These are phyloP conservation scores for Arachis hypogaea DNA, from an alignment of 306 rosid species.

Conservation along the genomic window DNA sequence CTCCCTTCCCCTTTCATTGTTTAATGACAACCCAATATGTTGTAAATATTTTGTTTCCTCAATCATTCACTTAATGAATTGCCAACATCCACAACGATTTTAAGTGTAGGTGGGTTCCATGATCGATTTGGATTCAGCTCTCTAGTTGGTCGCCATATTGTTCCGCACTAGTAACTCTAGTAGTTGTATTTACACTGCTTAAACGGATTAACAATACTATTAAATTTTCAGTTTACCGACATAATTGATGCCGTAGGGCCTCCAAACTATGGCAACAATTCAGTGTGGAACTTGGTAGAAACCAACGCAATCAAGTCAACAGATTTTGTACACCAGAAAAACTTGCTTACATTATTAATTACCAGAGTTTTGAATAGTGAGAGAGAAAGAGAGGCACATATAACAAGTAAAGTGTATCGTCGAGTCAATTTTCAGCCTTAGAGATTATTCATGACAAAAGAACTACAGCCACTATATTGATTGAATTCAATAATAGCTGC, in stretches of 20 bases:
- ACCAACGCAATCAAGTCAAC: conserved; percentile 32
- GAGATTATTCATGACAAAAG: conserved; percentile 1
- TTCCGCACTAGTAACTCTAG: not conserved
- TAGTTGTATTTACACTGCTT: conserved; percentile 17
- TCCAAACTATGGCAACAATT: conserved; percentile 31
- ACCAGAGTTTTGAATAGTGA: too few relatives aligned
- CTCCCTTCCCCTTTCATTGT: conserved; percentile 42
- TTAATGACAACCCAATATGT: conserved; percentile 34
- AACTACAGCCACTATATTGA: not conserved
- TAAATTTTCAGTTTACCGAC: conserved; percentile 35
- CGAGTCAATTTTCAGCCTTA: not conserved
- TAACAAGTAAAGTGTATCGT: too few relatives aligned
- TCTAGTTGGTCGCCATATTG: conserved; percentile 21
- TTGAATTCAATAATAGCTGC: not conserved
- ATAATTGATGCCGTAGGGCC: conserved; percentile 45
- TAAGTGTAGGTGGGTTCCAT: conserved; percentile 48
- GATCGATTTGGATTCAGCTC: conserved; percentile 36
- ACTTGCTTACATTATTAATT: too few relatives aligned
- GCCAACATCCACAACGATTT: conserved; percentile 65
- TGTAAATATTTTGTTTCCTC: conserved; percentile 31
- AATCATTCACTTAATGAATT: conserved; percentile 66
- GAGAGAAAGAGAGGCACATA: too few relatives aligned
- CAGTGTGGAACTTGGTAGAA: conserved; percentile 35
- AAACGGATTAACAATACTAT: conserved; percentile 3
- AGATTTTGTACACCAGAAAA: conserved; percentile 8